Evolutionary conservation across 768 basidiomycete genomes (phyloP), one percentile per base, ranked within the genome.

Genomic region (Mycena rebaudengoi): DNA sequence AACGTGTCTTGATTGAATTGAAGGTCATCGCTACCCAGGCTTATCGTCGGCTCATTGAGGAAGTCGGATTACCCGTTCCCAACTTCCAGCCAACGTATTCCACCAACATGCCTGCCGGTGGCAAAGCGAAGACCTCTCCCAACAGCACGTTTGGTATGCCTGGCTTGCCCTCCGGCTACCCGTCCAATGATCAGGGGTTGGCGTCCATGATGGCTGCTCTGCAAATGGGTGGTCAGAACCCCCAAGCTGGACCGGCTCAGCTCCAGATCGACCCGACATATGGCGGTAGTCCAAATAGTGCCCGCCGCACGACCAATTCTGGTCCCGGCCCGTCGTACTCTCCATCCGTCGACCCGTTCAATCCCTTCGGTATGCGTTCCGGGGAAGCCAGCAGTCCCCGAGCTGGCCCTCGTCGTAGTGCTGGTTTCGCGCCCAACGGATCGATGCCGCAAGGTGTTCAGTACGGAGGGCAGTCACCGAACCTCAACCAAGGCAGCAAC

Each of bases 21-120:
- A 95, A 96, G 79, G 96, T 96, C 41, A 91, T 93, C 54, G 90
- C 92, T n/a, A 94, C 94, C 6, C 96, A 96, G 70, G 94, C 95
- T 14, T 99, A 98, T 76, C 90, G 95, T 63, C 86, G 94, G 61
- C 83, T 99, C 48, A 92, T 98, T 57, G 95, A 98, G 75, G 96
- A 97, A 78, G 95, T 98, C 65, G 96, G 96, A 13, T 79, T 98
- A 43, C 92, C 94, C 7, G 91, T 95, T 46, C 93, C 92, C 55
- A 94, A 90, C 79, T 91, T 93, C 77, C 91, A 94, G 76, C 89
- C 92, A 13, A 88, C 88, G 14, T 94, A 92, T 75, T 82, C 87
- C 16, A 88, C 87, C 64, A 85, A 84, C 62, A 80, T 88, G 7
- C 82, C 86, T 51, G 82, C 87, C 7, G 81, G 83, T 64, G 85